phyloP scores from a whole-genome alignment of 2,329 filamentous ascomycete genomes.

The Fusarium humuli region DNA sequence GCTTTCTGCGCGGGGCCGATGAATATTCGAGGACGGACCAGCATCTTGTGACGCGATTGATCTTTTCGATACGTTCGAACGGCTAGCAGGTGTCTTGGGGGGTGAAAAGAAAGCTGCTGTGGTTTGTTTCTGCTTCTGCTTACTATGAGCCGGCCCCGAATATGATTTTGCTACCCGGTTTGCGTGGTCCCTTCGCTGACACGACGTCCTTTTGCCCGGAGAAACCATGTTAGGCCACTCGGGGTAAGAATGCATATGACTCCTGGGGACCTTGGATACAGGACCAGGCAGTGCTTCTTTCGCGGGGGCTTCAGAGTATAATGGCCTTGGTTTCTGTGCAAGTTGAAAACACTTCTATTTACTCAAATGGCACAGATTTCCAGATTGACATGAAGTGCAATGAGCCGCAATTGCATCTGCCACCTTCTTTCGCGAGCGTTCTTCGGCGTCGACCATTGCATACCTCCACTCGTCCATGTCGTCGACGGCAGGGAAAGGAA shows the following conservation, averaged over 20 bases:
- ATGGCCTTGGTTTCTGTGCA: conserved; percentile 29
- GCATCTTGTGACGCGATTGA: neutral
- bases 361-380: conserved; percentile 39
- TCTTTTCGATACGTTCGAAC: conserved; percentile 1
- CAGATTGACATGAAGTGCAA: conserved; percentile 50
- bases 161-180: neutral
- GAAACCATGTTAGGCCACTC: conserved; percentile 21
- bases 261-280: conserved; percentile 24
- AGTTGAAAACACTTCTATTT: conserved; percentile 37
- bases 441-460: conserved; percentile 50
- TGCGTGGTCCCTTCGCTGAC: neutral
- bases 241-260: conserved; percentile 21
- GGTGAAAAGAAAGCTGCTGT: conserved; percentile 33
- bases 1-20: neutral
- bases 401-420: neutral
- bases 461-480: conserved; percentile 51
- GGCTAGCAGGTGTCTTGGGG: neutral
- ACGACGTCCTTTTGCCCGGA: conserved; percentile 5
- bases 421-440: conserved; percentile 38
- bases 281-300: conserved; percentile 13
- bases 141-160: neutral
- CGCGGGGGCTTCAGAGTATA: neutral
- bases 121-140: neutral
- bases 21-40: neutral
- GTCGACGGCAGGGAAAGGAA: conserved; percentile 48